Evolutionary conservation across 73 alveolate genomes (phyloP), one percentile per base, ranked within the genome.

Genomic region (Paramecium bursaria): DNA sequence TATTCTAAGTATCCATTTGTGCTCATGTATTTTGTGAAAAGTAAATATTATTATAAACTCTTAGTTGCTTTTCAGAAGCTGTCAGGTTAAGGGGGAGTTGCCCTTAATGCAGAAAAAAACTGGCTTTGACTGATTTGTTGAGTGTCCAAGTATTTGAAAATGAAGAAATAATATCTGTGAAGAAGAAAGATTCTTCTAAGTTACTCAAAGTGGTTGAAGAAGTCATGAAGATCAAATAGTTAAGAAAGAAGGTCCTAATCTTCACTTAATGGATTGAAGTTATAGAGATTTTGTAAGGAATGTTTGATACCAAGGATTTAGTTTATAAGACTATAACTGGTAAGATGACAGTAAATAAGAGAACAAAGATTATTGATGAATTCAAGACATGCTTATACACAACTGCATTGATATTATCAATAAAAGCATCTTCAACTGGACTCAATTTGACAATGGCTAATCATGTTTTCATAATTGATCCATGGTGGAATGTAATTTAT

Each of bases 401-500:
- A 13, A 52, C 89, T 2, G 89, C 76, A 11, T 30, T 79, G 19
- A 2, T 79, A 21, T 60, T 79, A 25, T 79, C 89, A 3, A 9
- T 79, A 42, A 79, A 54, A 73, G 82, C 89, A 19, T 46, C 74
- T 2, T 54, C 75, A 23, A 73, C 76, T 14, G 89, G 89, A 33
- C 74, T 79, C 4, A 79, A 79, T 54, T 39, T 79, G 6, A 79
- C 89, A 29, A 53, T 61, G 75, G 89, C 89, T 2, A 79, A 15
- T 42, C 15, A 79, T 79, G 89, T 79, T 1, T 53, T 79, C 10
- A 13, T 79, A 19, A 73, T 79, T 22, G 89, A 79, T 79, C 89
- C 89, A 17, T 79, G 89, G 89, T 79, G 89, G 89, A 79, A 79
- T 39, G 88, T 57, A 57, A 11, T 3, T n/a, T n/a, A n/a, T n/a